These are phyloP conservation scores for Ilex asprella DNA, from an alignment of 257 asterid genomes.

Conservation along the genomic window DNA sequence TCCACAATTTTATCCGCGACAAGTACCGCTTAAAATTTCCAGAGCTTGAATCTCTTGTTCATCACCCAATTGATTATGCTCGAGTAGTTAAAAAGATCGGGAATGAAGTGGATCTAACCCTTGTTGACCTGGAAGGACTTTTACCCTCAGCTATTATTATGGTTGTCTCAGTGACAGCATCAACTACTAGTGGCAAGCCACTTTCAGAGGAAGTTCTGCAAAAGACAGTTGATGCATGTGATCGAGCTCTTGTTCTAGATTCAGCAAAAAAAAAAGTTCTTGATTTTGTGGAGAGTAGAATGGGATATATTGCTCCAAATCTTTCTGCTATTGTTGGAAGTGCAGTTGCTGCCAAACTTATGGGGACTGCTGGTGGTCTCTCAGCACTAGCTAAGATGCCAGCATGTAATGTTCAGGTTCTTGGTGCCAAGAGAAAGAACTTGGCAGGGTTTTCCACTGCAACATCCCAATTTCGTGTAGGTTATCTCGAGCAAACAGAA, in stretches of 20 bases:
- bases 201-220: constrained; percentile 83
- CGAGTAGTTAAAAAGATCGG: constrained; percentile 87
- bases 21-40: constrained; percentile 91
- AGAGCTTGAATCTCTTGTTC: constrained; percentile 90
- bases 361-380: constrained; percentile 99
- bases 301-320: constrained; percentile 96
- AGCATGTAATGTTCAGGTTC: constrained; percentile 95
- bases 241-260: constrained; percentile 80
- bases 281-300: constrained; percentile 91
- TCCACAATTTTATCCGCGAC: constrained; percentile 94
- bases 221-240: constrained; percentile 86
- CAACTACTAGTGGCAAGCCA: constrained; percentile 98
- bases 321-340: constrained; percentile 94
- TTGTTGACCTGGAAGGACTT: constrained; percentile 94
- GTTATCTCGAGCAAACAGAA: constrained; percentile 85
- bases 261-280: constrained; percentile 83
- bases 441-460: constrained; percentile 95
- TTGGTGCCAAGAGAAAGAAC: constrained; percentile 88
- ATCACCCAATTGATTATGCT: constrained; percentile 95
- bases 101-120: constrained; percentile 82
- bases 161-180: constrained; percentile 96
- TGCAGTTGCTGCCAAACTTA: constrained; percentile 95
- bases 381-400: constrained; percentile 90
- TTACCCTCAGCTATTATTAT: constrained; percentile 90
- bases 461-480: constrained; percentile 80